Evolutionary conservation across 2,329 filamentous ascomycete species (phyloP).

Genomic region (Orbilia ellipsospora): DNA sequence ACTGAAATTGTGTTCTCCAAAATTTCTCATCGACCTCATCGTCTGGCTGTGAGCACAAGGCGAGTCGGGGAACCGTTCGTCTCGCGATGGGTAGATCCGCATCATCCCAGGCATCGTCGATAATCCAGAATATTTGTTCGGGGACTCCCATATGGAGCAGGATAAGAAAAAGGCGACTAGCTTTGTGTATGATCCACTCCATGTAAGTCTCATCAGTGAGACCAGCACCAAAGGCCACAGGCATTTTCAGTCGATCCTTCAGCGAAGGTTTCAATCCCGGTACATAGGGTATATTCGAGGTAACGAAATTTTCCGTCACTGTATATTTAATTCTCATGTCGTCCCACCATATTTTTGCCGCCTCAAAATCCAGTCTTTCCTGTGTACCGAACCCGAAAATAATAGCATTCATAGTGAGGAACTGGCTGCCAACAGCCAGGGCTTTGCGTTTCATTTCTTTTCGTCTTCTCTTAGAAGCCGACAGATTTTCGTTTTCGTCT

Average conservation of each 20-base stretch:
- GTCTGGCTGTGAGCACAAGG: conserved; percentile 72
- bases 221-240: conserved; percentile 75
- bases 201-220: conserved; percentile 79
- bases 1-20: conserved; percentile 76
- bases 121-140: conserved; percentile 78
- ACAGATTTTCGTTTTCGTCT: conserved; percentile 42
- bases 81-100: conserved; percentile 76
- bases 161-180: conserved; percentile 76
- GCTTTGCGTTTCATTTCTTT: conserved; percentile 38
- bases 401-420: conserved; percentile 52
- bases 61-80: conserved; percentile 73
- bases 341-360: conserved; percentile 53
- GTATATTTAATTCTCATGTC: conserved; percentile 52
- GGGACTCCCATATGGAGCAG: conserved; percentile 76
- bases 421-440: conserved; percentile 44
- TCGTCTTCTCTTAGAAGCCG: conserved; percentile 29
- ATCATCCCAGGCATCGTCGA: conserved; percentile 82
- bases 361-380: conserved; percentile 49
- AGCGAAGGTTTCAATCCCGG: conserved; percentile 47
- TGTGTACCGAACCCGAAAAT: conserved; percentile 52
- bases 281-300: conserved; percentile 49
- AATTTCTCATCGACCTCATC: conserved; percentile 70
- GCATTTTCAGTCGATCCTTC: conserved; percentile 68
- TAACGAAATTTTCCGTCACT: conserved; percentile 49
- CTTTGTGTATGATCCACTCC: conserved; percentile 79